These are phyloP conservation scores for Aschersonia sp. DNA, from an alignment of 2,329 filamentous ascomycete species.

Conservation along the genomic window DNA sequence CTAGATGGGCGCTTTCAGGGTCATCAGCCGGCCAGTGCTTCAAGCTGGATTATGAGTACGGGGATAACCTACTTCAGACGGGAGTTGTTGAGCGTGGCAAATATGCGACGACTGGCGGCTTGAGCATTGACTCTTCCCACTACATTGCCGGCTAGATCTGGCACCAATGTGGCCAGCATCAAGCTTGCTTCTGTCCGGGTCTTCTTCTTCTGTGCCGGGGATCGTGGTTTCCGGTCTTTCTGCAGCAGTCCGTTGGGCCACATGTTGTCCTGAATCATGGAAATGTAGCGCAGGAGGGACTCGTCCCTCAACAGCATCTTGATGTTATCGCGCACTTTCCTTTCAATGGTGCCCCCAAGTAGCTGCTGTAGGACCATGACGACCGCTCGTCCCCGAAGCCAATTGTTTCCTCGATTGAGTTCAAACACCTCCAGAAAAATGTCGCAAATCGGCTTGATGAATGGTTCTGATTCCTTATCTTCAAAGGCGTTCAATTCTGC, in stretches of 20 bases:
- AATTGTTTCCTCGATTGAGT: constrained; percentile 88
- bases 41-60: background rate
- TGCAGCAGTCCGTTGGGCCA: constrained; percentile 60
- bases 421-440: constrained; percentile 94
- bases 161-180: constrained; percentile 78
- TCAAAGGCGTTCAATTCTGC: constrained; percentile 91
- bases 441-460: constrained; percentile 97
- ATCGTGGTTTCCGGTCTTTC: constrained; percentile 40
- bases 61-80: constrained; percentile 57
- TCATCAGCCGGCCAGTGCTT: constrained; percentile 6
- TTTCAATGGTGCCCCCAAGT: constrained; percentile 88
- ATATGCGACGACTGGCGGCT: constrained; percentile 73
- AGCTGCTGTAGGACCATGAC: constrained; percentile 94
- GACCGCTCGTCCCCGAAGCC: constrained; percentile 88
- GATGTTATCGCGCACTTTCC: constrained; percentile 80
- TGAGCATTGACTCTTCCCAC: constrained; percentile 88
- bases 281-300: constrained; percentile 61
- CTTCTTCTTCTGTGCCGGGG: constrained; percentile 57
- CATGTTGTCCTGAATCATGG: constrained; percentile 58
- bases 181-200: constrained; percentile 78
- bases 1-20: constrained; percentile 44
- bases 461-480: constrained; percentile 76
- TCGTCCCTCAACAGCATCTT: constrained; percentile 64
- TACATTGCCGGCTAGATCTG: constrained; percentile 83
- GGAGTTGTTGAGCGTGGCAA: constrained; percentile 83